phyloP scores from a whole-genome alignment of 129 eudicot genomes.

The Helianthus annuus region HanXRQr2.0-SUNRISE NC_035442.2:2901693-2902192 shows the following conservation, averaged over 20 bases:
- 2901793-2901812: not conserved
- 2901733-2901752: not conserved
- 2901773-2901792: not conserved
- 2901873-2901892: not conserved
- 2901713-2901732: not conserved
- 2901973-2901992: conserved; percentile 71
- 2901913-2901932: conserved; percentile 9
- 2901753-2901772: too few relatives aligned
- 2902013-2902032: conserved; percentile 77
- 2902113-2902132: not conserved
- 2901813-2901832: not conserved
- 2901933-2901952: conserved; percentile 78
- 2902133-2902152: conserved; percentile 27
- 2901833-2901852: not conserved
- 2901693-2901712: conserved; percentile 10
- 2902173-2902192: conserved; percentile 41
- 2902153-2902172: conserved; percentile 35
- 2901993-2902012: conserved; percentile 81
- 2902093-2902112: not conserved
- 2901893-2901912: conserved; percentile 10
- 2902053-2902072: conserved; percentile 59
- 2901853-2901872: not conserved
- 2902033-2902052: conserved; percentile 62
- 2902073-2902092: not conserved
- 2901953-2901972: conserved; percentile 95